Evolutionary conservation across 441 rosid species (phyloP).

Genomic region (Euphorbia corollata): DNA sequence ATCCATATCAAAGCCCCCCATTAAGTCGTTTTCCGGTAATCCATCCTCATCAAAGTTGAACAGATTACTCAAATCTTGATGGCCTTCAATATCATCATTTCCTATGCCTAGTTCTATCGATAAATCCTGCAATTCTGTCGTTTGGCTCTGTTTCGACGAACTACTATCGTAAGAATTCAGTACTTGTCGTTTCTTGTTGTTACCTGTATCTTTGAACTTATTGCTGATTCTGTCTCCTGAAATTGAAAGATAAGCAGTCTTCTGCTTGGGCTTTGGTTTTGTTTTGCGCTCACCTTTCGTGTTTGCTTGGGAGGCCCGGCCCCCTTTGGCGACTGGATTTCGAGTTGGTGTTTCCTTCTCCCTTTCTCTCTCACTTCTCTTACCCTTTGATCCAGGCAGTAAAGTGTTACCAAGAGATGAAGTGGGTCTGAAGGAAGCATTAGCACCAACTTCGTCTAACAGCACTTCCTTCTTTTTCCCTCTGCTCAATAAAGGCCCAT

Average conservation of each 20-base stretch:
- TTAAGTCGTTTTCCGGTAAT: constrained; percentile 38
- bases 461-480: constrained; percentile 49
- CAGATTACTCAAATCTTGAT: constrained; percentile 36
- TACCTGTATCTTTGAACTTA: constrained; percentile 23
- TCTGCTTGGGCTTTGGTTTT: constrained; percentile 54
- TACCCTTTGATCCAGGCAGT: constrained; percentile 46
- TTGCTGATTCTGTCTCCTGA: constrained; percentile 31
- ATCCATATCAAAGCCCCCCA: constrained; percentile 38
- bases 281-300: constrained; percentile 45
- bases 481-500: constrained; percentile 32
- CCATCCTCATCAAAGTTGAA: constrained; percentile 47
- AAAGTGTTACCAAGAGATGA: constrained; percentile 29
- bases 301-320: constrained; percentile 26
- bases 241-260: constrained; percentile 36
- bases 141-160: constrained; percentile 22
- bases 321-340: constrained; percentile 27
- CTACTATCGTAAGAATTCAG: constrained; percentile 15
- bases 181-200: constrained; percentile 28
- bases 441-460: constrained; percentile 46
- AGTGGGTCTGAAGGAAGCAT: constrained; percentile 33
- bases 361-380: constrained; percentile 56
- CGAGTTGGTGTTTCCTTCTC: constrained; percentile 28
- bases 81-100: constrained; percentile 21
- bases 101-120: constrained; percentile 33
- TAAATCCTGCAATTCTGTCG: constrained; percentile 34